These are phyloP conservation scores for Delonix regia DNA, from an alignment of 306 rosid genomes.

Conservation along the genomic window DNA sequence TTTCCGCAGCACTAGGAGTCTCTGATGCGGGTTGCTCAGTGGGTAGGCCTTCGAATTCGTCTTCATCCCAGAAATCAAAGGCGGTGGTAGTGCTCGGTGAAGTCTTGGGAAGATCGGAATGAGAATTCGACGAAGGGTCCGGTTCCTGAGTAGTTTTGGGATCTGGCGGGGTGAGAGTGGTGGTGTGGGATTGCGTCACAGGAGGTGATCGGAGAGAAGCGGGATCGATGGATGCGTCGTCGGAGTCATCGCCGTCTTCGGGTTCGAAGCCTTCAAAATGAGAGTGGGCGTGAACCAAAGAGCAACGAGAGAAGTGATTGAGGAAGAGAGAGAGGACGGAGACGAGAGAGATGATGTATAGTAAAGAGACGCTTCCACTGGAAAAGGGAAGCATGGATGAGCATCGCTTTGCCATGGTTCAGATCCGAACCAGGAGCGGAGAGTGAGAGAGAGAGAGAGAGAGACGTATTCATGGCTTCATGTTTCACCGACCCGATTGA, in stretches of 20 bases:
- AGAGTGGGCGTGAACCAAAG: conserved; percentile 53
- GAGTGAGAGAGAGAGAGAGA: not conserved
- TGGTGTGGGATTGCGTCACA: conserved; percentile 48
- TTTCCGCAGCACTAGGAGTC: conserved; percentile 32
- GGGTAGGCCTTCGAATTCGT: conserved; percentile 93
- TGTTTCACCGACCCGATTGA: not conserved
- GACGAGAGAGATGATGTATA: conserved; percentile 11
- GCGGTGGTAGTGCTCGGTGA: conserved; percentile 52
- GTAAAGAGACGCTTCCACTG: no score
- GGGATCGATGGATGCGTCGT: conserved; percentile 55
- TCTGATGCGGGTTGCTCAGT: conserved; percentile 33
- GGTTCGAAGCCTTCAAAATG: conserved; percentile 92
- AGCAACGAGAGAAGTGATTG: conserved; percentile 32
- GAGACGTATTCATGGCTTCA: not conserved
- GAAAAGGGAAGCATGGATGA: no score
- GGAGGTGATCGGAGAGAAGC: conserved; percentile 64
- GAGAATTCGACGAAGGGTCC: conserved; percentile 23
- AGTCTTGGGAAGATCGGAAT: conserved; percentile 47
- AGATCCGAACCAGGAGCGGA: not conserved
- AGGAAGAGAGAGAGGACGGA: conserved; percentile 34
- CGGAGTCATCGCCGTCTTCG: conserved; percentile 61
- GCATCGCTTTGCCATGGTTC: conserved; percentile 26
- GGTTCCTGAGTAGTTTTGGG: conserved; percentile 31
- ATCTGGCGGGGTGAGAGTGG: conserved; percentile 33
- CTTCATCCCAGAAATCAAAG: conserved; percentile 93